Base-by-base conservation (phyloP, 805 yeast genomes). In the Candida morakotiae region DNA sequence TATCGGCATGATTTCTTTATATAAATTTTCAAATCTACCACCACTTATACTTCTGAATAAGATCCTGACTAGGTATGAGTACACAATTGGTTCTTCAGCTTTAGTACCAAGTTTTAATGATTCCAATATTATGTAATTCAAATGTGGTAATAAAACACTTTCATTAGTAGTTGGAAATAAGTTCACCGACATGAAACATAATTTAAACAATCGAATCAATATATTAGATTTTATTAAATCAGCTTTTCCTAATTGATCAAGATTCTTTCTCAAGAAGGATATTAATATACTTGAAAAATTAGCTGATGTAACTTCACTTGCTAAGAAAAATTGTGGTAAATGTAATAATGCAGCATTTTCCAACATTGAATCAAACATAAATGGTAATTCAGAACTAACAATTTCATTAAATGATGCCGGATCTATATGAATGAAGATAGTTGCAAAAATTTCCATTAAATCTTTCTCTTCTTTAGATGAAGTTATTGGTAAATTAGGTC, bases 371-470 rank as follows among this genome's bases (percentile, higher is more conserved):
- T 83, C 80, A 51, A 86, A 87, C 58, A 89, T 67, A 49, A 76
- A 79, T 16, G 81, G 85, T 39, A 91, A 69, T 58, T 93, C 96
- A 2, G 81, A 71, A 44, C 80, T 87, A 8, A 88, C 81, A 44
- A 93, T 83, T 60, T 93, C 98, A 56, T 87, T 89, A 60, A 94
- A 94, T 0, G 97, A 85, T 1, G 98, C 88, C 15, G 95, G 89
- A 53, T 94, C 99, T 38, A 94, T 76, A 54, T 87, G 95, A 47
- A 88, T 86, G 60, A 87, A 93, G 49, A 93, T 86, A 1, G 95
- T 83, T 0, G 96, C 96, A 55, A 93, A 79, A 3, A 88, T 82
- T 53, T 94, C 98, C 96, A 93, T 88, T 40, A 89, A 67, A 50
- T 93, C 98, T 49, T 89, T 87, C 41, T 89, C 96, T 52, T 91